Evolutionary conservation across 2,329 filamentous ascomycete genomes (phyloP), one percentile per base, ranked within the genome.

Genomic region (Trichophyton mentagrophytes): DNA sequence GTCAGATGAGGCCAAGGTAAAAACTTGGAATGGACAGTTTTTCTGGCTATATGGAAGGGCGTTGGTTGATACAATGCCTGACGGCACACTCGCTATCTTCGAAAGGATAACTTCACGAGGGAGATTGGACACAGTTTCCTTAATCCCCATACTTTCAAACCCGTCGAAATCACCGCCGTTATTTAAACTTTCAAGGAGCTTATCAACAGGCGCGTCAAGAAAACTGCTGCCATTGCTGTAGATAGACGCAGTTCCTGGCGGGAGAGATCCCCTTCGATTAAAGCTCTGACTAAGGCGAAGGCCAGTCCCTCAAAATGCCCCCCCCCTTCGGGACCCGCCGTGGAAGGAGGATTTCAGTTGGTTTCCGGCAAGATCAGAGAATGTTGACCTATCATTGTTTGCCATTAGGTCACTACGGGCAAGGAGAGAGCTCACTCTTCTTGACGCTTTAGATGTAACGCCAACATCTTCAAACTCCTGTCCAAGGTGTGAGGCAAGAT

Each of bases 391-490:
- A 66, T 95, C 90, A 65, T 92, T 88, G 15, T 87, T 93, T 8
- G 89, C 86, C 0, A 89, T 92, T 20, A 96, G 77, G 70, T 96
- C 92, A 36, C 89, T 88, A 67, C 92, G 82, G 15, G 91, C 91
- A 59, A 96, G 79, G 74, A 96, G 82, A 15, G 92, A 97, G 76
- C 93, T 99, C 27, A 97, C 87, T 58, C 93, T 84, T 49, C 93
- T 84, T n/a, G 82, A 84, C 49, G 83, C 80, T 64, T 80, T 81
- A n/a, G 74, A 73, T 17, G 80, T 79, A 55, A 80, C 78, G 30
- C 80, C 78, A 36, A 80, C 76, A 60, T 79, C 75, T 22, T 74
- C 77, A 62, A 81, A 79, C 61, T 90, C 87, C 47, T 87, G 82
- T 60, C 88, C 87, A n/a, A 92, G 74, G 0, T 86, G 83, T 2